Base-by-base conservation (phyloP, 2,329 filamentous ascomycete genomes). In the Diaporthe citri region DNA sequence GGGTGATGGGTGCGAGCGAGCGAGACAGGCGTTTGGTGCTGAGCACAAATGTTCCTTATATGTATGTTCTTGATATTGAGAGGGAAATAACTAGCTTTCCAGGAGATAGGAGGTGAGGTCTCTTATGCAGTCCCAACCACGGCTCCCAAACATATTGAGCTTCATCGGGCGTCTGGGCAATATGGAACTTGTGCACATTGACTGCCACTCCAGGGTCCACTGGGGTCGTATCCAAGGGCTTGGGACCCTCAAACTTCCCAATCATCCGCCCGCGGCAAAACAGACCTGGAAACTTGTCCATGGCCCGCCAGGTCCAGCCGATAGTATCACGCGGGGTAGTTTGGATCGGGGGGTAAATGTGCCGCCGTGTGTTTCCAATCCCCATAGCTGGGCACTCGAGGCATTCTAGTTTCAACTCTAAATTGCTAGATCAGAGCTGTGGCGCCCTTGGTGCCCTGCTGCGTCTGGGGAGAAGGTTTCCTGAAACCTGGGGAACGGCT, bases 401-500 rank as follows among this genome's bases (percentile, higher is more conserved):
- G 43, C 43, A 67, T 55, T 55, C 55, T 55, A 69, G 64, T 52
- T 52, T 67, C 64, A 67, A 67, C 64, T 52, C 62, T 67, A 67
- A 67, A 39, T 34, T 25, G 62, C 22, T 67, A 51, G 62, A 8
- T 17, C 62, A 66, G 20, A 34, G 43, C 62, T 51, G 17, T 66
- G 43, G 43, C 43, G 10, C 34, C 46, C 31, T 12, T 39, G 41
- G 46, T 25, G 62, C 46, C n/a, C 31, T 51, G 62, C 64, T 41
- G 15, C 9, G n/a, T 55, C 64, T 69, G 64, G 64, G 64, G 64
- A 67, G 46, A 69, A 69, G 34, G 64, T 69, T 69, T 69, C 8
- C n/a, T 69, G 64, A 69, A 69, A 55, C 64, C 64, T 69, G 64
- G 64, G 48, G 64, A 69, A 41, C 48, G 9, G 48, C 64, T 69